Evolutionary conservation across 2,329 filamentous ascomycete genomes (phyloP), one percentile per base, ranked within the genome.

Genomic region (Helotiales sp.): DNA sequence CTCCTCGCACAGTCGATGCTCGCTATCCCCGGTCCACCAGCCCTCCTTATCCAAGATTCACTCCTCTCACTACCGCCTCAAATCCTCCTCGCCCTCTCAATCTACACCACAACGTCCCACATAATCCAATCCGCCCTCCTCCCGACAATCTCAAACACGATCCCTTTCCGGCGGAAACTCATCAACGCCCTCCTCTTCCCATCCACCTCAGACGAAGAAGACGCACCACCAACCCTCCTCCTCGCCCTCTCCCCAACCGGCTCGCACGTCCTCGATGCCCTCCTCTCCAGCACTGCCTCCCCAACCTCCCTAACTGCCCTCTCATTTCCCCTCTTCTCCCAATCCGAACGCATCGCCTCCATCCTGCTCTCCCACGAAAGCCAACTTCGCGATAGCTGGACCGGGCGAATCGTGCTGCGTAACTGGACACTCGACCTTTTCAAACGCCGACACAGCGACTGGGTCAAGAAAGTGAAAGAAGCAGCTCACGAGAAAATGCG

Each of bases 1-100:
- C 85, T 97, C 55, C 85, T 99, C 30, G 89, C 92, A 8, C 90
- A 96, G 69, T 82, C 91, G 3, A 91, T 99, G 82, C 87, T 98
- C 60, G 81, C 86, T 7, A 89, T 93, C 28, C 87, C 91, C 0
- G 93, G 93, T 0, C 79, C 85, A 0, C 82, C 94, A 1, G 85
- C 87, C 65, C 87, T 87, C 60, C 84, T 94, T 11, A 86, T 97
- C 34, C 92, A 96, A 76, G 86, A 89, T 17, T 87, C 90, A n/a
- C 79, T 96, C 26, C 80, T 90, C 22, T 82, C 86, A 3, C 84
- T 91, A 71, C 81, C 83, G 11, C 77, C 80, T 54, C 86, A 83
- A 62, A 85, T 81, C 24, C 83, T 89, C 63, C 77, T 93, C 34
- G 82, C 84, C 45, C 86, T 98, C 63, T 89, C 92, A 11, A 64